Evolutionary conservation across 805 yeast genomes (phyloP).

Genomic region (Isabelozyma heimii): DNA sequence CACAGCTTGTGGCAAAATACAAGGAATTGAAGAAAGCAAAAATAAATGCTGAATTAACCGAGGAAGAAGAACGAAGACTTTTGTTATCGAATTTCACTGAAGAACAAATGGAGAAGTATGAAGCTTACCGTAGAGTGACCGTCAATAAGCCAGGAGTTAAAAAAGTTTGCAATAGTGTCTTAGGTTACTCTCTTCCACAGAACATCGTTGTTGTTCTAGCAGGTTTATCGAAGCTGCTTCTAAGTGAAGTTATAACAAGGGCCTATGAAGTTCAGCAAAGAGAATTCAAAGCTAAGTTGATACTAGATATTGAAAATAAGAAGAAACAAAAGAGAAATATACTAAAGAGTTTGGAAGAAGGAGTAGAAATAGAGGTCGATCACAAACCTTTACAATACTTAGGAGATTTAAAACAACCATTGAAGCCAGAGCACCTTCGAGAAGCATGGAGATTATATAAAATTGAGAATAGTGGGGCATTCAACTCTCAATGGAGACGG

Average conservation of each 20-base stretch:
- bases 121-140: constrained; percentile 74
- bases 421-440: constrained; percentile 78
- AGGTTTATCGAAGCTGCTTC: constrained; percentile 82
- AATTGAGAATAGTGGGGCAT: constrained; percentile 51
- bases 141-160: constrained; percentile 67
- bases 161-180: constrained; percentile 71
- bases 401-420: constrained; percentile 55
- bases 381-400: constrained; percentile 21
- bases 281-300: constrained; percentile 43
- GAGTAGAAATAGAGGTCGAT: constrained; percentile 29
- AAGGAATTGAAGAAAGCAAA: constrained; percentile 29
- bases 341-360: constrained; percentile 38
- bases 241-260: constrained; percentile 85
- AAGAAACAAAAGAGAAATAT: constrained; percentile 34
- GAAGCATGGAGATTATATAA: constrained; percentile 85
- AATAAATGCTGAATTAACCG: constrained; percentile 21
- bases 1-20: constrained; percentile 28
- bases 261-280: constrained; percentile 70
- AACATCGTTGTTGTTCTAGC: constrained; percentile 79
- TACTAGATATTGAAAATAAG: constrained; percentile 35
- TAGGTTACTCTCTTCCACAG: constrained; percentile 77
- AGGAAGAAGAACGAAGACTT: constrained; percentile 59
- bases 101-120: constrained; percentile 86
- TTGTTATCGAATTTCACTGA: constrained; percentile 70
- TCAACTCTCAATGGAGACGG: constrained; percentile 60